A percentile compares a stretch with the other conserved stretches of the same genome.
phyloP scores from a whole-genome alignment of 768 basidiomycete species.

The Amanita rubescens region DNA sequence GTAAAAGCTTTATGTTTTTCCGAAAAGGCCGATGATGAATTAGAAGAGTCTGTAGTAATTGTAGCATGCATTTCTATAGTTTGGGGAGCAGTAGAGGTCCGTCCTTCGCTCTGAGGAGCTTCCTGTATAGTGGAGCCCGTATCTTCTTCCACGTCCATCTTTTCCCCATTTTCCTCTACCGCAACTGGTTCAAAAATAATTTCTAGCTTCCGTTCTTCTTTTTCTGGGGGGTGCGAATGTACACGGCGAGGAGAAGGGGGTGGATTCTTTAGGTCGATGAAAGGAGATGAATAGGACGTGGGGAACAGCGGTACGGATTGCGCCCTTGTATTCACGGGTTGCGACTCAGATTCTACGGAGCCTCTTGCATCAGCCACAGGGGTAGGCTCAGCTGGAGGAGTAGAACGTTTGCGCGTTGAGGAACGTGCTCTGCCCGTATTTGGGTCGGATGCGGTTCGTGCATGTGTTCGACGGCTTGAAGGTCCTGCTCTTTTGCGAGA shows the following conservation, averaged over 20 bases:
- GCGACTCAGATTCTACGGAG: conserved; percentile 12
- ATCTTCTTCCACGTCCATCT: conserved; percentile 20
- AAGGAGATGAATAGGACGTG: conserved; percentile 21
- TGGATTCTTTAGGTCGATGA: conserved; percentile 37
- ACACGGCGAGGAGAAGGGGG: conserved; percentile 32
- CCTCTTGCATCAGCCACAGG: conserved; percentile 11
- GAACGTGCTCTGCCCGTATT: conserved; percentile 14
- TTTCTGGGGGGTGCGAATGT: conserved; percentile 38
- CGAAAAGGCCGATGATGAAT: not conserved
- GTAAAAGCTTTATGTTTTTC: not conserved
- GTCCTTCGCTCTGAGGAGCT: conserved; percentile 7
- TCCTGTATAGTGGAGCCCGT: not conserved
- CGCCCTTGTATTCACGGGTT: conserved; percentile 28
- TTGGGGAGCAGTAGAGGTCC: conserved; percentile 11
- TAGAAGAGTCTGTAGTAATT: not conserved
- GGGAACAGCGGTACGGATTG: conserved; percentile 40
- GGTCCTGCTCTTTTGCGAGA: conserved; percentile 10
- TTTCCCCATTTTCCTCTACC: conserved; percentile 15
- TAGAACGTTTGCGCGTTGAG: conserved; percentile 19
- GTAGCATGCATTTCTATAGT: not conserved
- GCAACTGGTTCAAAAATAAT: conserved; percentile 18
- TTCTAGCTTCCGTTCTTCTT: conserved; percentile 28
- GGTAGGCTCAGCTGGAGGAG: conserved; percentile 19
- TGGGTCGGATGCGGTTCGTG: conserved; percentile 30
- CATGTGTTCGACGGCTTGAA: conserved; percentile 14